Conservation (phyloP, 177 flowering plant genomes). For the Vitis hybrid region DNA sequence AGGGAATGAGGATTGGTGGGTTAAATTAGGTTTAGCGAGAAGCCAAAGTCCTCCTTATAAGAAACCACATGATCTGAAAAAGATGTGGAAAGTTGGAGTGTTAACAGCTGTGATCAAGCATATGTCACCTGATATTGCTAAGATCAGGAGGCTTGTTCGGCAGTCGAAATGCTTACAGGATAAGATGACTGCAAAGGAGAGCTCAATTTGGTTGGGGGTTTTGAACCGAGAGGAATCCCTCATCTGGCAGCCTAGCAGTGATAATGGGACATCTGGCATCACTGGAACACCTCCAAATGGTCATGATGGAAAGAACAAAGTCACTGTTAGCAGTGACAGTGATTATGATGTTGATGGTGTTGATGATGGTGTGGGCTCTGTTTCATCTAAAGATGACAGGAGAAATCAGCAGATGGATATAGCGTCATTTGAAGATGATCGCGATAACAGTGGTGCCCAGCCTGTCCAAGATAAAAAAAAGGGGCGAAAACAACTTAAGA, state of each 20-base stretch:
- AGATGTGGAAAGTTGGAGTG: constrained; percentile 88
- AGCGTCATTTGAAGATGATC: constrained; percentile 16
- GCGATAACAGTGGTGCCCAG: neutral
- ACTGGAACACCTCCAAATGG: constrained; percentile 37
- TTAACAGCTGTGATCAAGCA: constrained; percentile 80
- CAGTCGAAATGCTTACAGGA: constrained; percentile 84
- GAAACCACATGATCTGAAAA: constrained; percentile 84
- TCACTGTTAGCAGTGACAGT: constrained; percentile 46
- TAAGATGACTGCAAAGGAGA: constrained; percentile 89
- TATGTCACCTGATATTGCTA: constrained; percentile 84
- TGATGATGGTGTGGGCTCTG: constrained; percentile 45
- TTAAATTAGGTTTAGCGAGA: constrained; percentile 38
- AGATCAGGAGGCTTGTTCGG: constrained; percentile 65
- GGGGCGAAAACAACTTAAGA: constrained; percentile 24
- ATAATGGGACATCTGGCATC: constrained; percentile 49
- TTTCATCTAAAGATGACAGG: constrained; percentile 56
- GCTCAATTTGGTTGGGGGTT: constrained; percentile 69
- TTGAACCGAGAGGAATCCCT: constrained; percentile 61
- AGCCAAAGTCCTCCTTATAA: constrained; percentile 65
- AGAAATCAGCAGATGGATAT: constrained; percentile 30
- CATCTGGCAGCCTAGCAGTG: constrained; percentile 51
- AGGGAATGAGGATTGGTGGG: constrained; percentile 77
- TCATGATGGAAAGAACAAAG: constrained; percentile 37
- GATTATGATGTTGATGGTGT: constrained; percentile 56
- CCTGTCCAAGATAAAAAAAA: constrained; percentile 28